Conservation (phyloP, 164 flowering plant species). For the Annona cherimola region DNA sequence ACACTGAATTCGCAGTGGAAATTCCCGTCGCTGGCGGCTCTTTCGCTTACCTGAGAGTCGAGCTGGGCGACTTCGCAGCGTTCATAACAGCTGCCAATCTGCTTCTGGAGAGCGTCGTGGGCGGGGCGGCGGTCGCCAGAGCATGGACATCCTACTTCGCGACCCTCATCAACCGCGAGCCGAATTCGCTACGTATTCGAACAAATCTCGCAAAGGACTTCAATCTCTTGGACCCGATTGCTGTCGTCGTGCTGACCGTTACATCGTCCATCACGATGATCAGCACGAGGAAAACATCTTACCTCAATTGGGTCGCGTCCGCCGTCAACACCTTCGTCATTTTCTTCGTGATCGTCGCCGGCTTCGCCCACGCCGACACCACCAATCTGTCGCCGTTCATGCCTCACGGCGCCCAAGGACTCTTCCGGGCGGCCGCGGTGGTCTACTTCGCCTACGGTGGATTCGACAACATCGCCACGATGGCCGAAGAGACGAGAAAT, state of each 20-base stretch:
- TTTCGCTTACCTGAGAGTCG: slow-evolving; percentile 30
- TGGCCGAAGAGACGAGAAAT: slow-evolving; percentile 77
- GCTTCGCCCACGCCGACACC: slow-evolving; percentile 29
- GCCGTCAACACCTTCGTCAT: slow-evolving; percentile 21
- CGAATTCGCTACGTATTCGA: slow-evolving; percentile 25
- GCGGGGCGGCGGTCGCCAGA: slow-evolving; percentile 38
- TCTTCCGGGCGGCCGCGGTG: slow-evolving; percentile 34
- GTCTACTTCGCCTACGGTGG: slow-evolving; percentile 39
- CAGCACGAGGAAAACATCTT: slow-evolving; percentile 34
- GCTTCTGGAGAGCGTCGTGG: slow-evolving; percentile 32
- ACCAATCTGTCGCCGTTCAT: slow-evolving; percentile 20
- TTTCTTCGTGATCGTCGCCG: slow-evolving; percentile 29
- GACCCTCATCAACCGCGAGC: slow-evolving; percentile 28
- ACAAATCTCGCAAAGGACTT: slow-evolving; percentile 19
- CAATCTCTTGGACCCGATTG: slow-evolving; percentile 39
- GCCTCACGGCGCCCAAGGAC: slow-evolving; percentile 27
- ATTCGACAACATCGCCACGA: slow-evolving; percentile 79
- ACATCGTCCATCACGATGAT: slow-evolving; percentile 20
- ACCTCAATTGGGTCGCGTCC: slow-evolving; percentile 29
- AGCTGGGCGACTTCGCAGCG: slow-evolving; percentile 30
- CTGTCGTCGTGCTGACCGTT: slow-evolving; percentile 19
- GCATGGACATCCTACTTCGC: slow-evolving; percentile 50
- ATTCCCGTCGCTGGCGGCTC: slow-evolving; percentile 46
- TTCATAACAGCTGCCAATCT: slow-evolving; percentile 44
- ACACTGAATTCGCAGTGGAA: slow-evolving; percentile 48